phyloP scores from a whole-genome alignment of 495 filamentous ascomycete species.

The Xylaria acuta region DNA sequence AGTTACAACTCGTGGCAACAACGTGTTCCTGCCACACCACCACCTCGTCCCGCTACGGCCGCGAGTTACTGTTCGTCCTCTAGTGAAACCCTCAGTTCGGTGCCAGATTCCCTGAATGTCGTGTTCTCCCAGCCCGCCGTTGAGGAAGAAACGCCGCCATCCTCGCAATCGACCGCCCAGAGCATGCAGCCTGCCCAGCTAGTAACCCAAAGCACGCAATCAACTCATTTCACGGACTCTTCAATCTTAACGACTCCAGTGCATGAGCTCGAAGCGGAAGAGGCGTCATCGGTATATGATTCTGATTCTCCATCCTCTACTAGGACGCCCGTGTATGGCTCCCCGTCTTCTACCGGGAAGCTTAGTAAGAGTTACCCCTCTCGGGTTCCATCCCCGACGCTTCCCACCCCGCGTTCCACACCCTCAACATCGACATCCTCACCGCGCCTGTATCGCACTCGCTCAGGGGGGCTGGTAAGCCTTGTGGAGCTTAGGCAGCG shows the following conservation, averaged over 20 bases:
- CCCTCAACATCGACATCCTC: background rate
- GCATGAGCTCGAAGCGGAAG: constrained; percentile 4
- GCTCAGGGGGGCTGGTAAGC: constrained; percentile 34
- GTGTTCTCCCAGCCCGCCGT: background rate
- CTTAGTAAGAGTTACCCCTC: constrained; percentile 6
- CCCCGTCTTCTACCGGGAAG: constrained; percentile 26
- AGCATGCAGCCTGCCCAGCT: background rate
- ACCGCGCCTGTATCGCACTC: constrained; percentile 32
- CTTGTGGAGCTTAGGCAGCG: constrained; percentile 32
- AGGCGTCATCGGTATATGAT: background rate
- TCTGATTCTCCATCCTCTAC: background rate
- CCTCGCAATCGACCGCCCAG: constrained; percentile 1
- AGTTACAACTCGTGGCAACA: background rate
- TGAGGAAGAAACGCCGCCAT: constrained; percentile 17
- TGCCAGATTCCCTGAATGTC: background rate
- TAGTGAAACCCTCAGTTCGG: constrained; percentile 8
- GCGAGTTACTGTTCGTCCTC: constrained; percentile 15
- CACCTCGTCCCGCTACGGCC: constrained; percentile 3
- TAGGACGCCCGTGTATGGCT: background rate
- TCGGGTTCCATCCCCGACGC: constrained; percentile 4
- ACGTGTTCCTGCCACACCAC: background rate
- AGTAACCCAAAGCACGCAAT: background rate
- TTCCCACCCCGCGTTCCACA: background rate
- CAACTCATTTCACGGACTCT: constrained; percentile 15
- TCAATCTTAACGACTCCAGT: constrained; percentile 7